Percentiles rank a stretch among this genome's conserved stretches.
Evolutionary conservation across 2,329 filamentous ascomycete genomes (phyloP).

Genomic region (Pestalotiopsis sp.): DNA sequence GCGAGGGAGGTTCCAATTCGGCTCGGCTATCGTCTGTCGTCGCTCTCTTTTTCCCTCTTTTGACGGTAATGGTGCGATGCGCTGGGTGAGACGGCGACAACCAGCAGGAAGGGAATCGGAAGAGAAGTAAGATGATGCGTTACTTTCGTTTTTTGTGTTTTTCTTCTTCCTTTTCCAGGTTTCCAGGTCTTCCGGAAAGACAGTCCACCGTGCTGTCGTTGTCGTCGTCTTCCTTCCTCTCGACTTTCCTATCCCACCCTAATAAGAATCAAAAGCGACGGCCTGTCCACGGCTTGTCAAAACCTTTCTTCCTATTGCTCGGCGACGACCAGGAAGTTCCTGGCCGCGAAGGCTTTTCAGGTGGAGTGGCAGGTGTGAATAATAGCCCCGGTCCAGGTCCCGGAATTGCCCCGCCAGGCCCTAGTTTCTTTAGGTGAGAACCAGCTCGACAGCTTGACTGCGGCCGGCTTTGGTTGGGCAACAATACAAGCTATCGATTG

Average conservation of each 20-base stretch:
- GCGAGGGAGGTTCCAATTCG: not conserved
- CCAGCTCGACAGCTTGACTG: slow-evolving; percentile 5
- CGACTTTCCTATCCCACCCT: not conserved
- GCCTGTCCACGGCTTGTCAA: slow-evolving; percentile 1
- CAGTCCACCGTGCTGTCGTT: not conserved
- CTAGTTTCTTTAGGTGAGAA: not conserved
- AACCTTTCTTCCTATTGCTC: slow-evolving; percentile 9
- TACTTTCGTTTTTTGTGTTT: not conserved
- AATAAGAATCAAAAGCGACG: not conserved
- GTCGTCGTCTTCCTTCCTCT: not conserved
- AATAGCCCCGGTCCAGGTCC: slow-evolving; percentile 3
- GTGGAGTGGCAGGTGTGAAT: slow-evolving; percentile 10
- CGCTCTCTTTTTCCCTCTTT: not conserved
- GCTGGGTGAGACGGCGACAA: not conserved
- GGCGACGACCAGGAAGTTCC: not conserved
- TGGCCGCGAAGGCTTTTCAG: not conserved
- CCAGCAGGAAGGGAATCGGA: not conserved
- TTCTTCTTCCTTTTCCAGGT: not conserved
- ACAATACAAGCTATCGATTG: slow-evolving; percentile 4
- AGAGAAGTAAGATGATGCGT: not conserved
- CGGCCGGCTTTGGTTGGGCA: not conserved
- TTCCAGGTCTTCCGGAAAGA: not conserved
- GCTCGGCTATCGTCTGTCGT: not conserved
- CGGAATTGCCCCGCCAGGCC: slow-evolving; percentile 9
- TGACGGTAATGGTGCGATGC: not conserved